These are phyloP conservation scores for Talaromyces sp. DNA, from an alignment of 2,329 filamentous ascomycete species.

Conservation along the genomic window DNA sequence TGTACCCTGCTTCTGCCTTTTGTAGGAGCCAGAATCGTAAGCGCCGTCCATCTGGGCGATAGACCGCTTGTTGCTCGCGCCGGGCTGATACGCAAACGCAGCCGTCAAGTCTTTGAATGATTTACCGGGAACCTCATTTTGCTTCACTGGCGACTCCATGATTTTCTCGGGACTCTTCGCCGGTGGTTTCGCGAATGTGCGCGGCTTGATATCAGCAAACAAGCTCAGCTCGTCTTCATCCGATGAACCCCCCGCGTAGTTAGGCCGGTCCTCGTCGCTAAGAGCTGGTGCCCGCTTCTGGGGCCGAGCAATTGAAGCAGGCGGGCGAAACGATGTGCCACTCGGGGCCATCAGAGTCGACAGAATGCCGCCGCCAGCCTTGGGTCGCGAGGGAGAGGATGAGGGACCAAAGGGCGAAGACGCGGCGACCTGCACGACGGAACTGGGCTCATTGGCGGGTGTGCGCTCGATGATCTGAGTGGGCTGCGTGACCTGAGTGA, in stretches of 20 bases:
- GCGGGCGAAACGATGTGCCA: constrained; percentile 63
- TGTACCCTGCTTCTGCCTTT: constrained; percentile 34
- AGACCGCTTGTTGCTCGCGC: constrained; percentile 27
- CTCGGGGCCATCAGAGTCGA: constrained; percentile 66
- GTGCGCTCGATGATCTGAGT: constrained; percentile 52
- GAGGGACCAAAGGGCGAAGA: constrained; percentile 69
- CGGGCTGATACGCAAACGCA: constrained; percentile 36
- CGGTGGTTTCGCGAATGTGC: constrained; percentile 47
- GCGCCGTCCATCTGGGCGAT: constrained; percentile 41
- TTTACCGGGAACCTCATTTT: constrained; percentile 22
- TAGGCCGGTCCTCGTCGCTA: constrained; percentile 52
- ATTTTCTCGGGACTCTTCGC: constrained; percentile 32
- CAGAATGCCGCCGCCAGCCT: constrained; percentile 38
- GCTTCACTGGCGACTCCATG: constrained; percentile 34
- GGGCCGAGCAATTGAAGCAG: constrained; percentile 32
- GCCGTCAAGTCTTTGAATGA: constrained; percentile 40
- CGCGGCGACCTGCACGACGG: constrained; percentile 73
- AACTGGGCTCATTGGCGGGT: constrained; percentile 24
- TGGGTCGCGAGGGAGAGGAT: constrained; percentile 32
- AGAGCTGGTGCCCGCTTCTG: constrained; percentile 34
- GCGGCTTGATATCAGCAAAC: constrained; percentile 55
- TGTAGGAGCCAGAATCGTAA: constrained; percentile 30
- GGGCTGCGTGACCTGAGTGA: constrained; percentile 46
- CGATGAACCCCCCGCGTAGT: constrained; percentile 57
- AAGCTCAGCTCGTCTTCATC: constrained; percentile 49